These are phyloP conservation scores for Abortiporus biennis DNA, from an alignment of 1,284 basidiomycete species.

Conservation along the genomic window DNA sequence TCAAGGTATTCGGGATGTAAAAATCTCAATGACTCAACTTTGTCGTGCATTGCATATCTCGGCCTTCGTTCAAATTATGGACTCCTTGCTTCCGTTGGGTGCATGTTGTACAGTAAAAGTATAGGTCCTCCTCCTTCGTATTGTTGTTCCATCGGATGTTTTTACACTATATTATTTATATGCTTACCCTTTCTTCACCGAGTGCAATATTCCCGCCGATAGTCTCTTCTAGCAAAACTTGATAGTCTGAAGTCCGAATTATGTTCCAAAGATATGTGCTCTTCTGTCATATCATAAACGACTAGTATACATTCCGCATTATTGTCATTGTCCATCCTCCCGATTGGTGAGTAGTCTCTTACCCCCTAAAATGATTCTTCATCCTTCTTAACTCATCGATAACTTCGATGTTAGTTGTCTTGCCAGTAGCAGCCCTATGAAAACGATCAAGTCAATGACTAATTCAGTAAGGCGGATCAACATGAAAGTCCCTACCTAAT, in stretches of 20 bases:
- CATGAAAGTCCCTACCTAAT: conserved; percentile 42
- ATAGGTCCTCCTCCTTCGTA: too few species aligned
- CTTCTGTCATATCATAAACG: conserved; percentile 1
- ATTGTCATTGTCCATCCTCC: background rate
- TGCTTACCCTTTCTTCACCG: too few species aligned
- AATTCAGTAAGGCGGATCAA: background rate
- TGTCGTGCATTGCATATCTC: too few species aligned
- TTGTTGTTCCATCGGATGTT: too few species aligned
- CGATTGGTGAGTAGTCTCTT: conserved; percentile 12
- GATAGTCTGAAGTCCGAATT: too few species aligned
- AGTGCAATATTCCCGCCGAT: too few species aligned
- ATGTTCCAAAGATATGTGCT: too few species aligned
- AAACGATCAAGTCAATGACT: background rate
- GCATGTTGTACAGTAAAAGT: background rate
- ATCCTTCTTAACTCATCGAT: conserved; percentile 74
- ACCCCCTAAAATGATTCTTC: conserved; percentile 79
- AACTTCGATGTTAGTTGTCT: conserved; percentile 44
- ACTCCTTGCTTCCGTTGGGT: too few species aligned
- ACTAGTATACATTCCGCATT: background rate
- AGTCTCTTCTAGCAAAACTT: too few species aligned
- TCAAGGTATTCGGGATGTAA: conserved; percentile 55
- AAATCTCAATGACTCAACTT: too few species aligned
- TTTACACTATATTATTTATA: too few species aligned
- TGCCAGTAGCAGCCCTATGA: conserved; percentile 41
- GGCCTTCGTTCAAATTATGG: background rate